Base-by-base conservation (phyloP, 768 basidiomycete species). In the Calocybe indica region DNA sequence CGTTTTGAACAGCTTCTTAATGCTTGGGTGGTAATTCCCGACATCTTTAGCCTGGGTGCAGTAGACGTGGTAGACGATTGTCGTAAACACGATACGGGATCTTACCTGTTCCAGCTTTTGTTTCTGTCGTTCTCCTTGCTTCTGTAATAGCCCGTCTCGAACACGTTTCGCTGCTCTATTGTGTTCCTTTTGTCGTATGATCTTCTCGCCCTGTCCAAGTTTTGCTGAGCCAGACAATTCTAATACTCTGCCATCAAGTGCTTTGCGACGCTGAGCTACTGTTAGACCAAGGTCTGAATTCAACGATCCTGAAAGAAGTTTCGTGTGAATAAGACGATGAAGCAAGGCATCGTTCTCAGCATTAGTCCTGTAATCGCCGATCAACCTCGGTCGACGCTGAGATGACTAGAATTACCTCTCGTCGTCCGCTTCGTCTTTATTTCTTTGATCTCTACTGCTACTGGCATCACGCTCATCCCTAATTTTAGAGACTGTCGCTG, bases 1-100 rank as follows among this genome's bases (percentile, higher is more conserved):
- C 13, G 56, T 50, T 46, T 77, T 77, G 56, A 82, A 88, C 6
- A 84, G 52, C 49, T 75, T 80, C 62, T 90, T 92, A 46, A 92
- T 67, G 4, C 74, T 70, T 35, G 86, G 88, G 55, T 92, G 88
- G 60, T 91, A 92, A 61, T 90, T 92, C 12, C 90, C 90, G 51
- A 88, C 52, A 52, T 86, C 77, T 65, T 91, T 92, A 5, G 88
- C 88, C 90, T 92, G 46, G 9, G 49, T 53, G 40, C 52, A 55
- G 46, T 29, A 30, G 31, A 36, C 33, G 12, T 36, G 30, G 49
- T 36, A 45, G 40, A 45, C 12, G 7, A 29, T 13, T 11, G 34
- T 40, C 37, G 47, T 32, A n/a, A 13, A 15, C 43, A 31, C 3
- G 43, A 53, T 66, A 61, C 69, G 62, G 42, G 63, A 59, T 56